These are phyloP conservation scores for Pichia cephalocereana DNA, from an alignment of 805 yeast genomes.

Conservation along the genomic window DNA sequence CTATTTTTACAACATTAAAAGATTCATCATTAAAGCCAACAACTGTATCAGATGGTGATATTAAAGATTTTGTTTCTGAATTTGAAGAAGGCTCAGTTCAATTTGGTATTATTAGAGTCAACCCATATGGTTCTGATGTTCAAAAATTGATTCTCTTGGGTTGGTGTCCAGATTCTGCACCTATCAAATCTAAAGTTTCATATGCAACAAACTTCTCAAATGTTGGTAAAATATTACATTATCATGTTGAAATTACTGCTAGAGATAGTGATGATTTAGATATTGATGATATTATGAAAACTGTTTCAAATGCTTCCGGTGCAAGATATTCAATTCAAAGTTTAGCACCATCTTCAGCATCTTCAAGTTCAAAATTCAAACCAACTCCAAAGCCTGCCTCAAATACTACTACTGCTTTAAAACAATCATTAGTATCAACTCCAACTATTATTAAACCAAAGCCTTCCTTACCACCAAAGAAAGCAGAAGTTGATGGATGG, in stretches of 20 bases:
- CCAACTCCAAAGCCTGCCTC: conserved; percentile 24
- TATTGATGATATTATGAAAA: conserved; percentile 60
- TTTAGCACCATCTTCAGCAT: conserved; percentile 13
- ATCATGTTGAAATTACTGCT: conserved; percentile 96
- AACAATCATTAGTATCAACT: conserved; percentile 16
- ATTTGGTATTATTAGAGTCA: conserved; percentile 81
- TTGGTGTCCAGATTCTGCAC: conserved; percentile 97
- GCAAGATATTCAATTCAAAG: conserved; percentile 76
- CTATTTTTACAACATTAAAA: conserved; percentile 67
- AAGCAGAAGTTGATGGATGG: conserved; percentile 47
- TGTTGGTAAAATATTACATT: conserved; percentile 66
- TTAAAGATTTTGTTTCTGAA: conserved; percentile 68
- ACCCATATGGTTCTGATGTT: conserved; percentile 88
- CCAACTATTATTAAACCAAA: conserved; percentile 7
- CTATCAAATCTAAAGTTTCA: conserved; percentile 63
- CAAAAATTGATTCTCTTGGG: conserved; percentile 78
- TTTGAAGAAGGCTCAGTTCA: conserved; percentile 85
- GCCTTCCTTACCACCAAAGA: conserved; percentile 12
- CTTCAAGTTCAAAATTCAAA: conserved; percentile 24
- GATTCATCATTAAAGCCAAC: conserved; percentile 39
- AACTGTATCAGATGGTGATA: conserved; percentile 51
- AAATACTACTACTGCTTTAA: conserved; percentile 12
- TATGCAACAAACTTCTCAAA: conserved; percentile 73
- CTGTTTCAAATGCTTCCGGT: conserved; percentile 88
- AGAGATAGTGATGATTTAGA: conserved; percentile 87